phyloP scores from a whole-genome alignment of 805 yeast species.

The Yamadazyma scolyti region DNA sequence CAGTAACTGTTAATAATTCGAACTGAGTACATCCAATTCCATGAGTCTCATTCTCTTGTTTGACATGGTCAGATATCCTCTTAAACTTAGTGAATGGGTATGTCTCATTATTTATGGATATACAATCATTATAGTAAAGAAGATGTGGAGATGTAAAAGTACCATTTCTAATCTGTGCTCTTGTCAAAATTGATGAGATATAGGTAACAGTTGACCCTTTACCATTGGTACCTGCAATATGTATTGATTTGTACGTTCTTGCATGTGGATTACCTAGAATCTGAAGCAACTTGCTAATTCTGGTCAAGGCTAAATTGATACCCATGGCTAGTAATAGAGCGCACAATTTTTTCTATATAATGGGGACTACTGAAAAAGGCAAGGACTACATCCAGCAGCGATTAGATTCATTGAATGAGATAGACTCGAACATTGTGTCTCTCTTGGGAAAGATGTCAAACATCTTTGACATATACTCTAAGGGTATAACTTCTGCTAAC shows the following conservation, averaged over 20 bases:
- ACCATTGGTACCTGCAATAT: constrained; percentile 95
- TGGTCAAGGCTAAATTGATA: constrained; percentile 35
- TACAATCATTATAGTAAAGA: constrained; percentile 68
- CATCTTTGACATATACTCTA: constrained; percentile 41
- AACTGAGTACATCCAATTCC: constrained; percentile 77
- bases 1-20: constrained; percentile 81
- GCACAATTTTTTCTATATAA: not conserved
- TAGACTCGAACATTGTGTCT: constrained; percentile 51
- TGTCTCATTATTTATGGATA: constrained; percentile 59
- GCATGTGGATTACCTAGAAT: constrained; percentile 68
- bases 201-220: constrained; percentile 92
- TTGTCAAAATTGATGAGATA: constrained; percentile 58
- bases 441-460: constrained; percentile 48
- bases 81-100: constrained; percentile 47
- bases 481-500: constrained; percentile 18
- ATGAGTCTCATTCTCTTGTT: constrained; percentile 31
- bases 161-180: constrained; percentile 54
- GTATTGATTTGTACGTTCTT: constrained; percentile 59
- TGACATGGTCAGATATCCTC: constrained; percentile 40
- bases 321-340: constrained; percentile 21
- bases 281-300: constrained; percentile 28
- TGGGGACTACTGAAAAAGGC: not conserved
- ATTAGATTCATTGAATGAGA: constrained; percentile 47
- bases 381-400: constrained; percentile 47
- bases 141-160: constrained; percentile 89